Base-by-base conservation (phyloP, 331 rosid species). In the Quercus tomentella region DNA sequence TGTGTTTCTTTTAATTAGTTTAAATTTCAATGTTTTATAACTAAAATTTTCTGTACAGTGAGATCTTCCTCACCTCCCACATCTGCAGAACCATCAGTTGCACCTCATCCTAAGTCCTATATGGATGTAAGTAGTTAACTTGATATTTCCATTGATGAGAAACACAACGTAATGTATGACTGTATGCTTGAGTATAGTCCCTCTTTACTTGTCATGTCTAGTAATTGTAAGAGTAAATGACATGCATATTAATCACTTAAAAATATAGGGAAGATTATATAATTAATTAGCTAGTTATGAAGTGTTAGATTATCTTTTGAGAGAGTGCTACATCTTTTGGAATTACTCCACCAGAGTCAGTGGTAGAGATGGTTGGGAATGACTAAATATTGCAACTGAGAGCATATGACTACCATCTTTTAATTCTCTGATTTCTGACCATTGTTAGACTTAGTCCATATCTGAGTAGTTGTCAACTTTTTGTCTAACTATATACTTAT, bases 91-190 rank as follows among this genome's bases (percentile, higher is more conserved):
- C 91, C 91, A 78, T 70, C 94, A 43, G 63, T 80, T 68, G 90
- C 89, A 72, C 99, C 88, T 77, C 97, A 91, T 82, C 89, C 98
- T 23, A 91, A 96, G 87, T 91, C 98, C 76, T 93, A 91, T 77
- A 87, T 77, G 93, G 98, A 96, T 82, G 99, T 88, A 88, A 81
- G 88, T 80, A 18, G 11, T 71, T 73, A 52, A 84, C 70, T 62
- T 61, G 76, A 78, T 55, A 78, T 30, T 68, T n/a, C 61, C 72
- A 20, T 56, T 80, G 49, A 76, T 67, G 3, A n/a, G 26, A 73
- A 58, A 15, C 25, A 4, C 37, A 65, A 33, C 10, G 23, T 35
- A 30, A 45, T 30, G 72, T 3, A n/a, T 9, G 52, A 7, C 23
- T 5, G 6, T 74, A 56, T 31, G 12, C 54, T 45, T 37, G 30